Evolutionary conservation across 2,329 filamentous ascomycete genomes (phyloP).

Genomic region (Stachybotrys chartarum): DNA sequence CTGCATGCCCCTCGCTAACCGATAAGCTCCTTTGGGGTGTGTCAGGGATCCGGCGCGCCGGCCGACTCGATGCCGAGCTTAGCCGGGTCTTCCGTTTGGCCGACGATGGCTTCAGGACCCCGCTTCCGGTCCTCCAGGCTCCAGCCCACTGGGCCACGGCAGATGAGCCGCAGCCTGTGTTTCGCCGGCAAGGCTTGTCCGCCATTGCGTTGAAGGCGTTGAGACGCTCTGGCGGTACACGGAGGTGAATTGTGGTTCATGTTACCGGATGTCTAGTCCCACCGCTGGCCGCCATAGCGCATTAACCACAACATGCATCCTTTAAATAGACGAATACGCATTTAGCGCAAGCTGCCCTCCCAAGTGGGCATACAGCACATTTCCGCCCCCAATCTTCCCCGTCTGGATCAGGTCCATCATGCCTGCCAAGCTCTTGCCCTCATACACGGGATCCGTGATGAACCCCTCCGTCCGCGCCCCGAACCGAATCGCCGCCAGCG

Average conservation of each 20-base stretch:
- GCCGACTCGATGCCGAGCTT: not conserved
- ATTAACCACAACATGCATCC: not conserved
- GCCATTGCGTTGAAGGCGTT: too few species aligned
- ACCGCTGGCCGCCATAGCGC: not conserved
- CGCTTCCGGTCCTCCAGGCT: not conserved
- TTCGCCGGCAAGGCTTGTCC: not conserved
- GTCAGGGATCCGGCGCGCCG: not conserved
- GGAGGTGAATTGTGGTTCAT: not conserved
- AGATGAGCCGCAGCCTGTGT: not conserved
- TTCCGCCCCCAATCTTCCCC: conserved; percentile 55
- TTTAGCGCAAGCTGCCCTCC: conserved; percentile 65
- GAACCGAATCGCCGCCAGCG: conserved; percentile 61
- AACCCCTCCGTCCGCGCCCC: conserved; percentile 63
- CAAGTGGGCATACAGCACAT: conserved; percentile 64
- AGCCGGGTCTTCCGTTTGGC: not conserved
- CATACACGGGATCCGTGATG: conserved; percentile 70
- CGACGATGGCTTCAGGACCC: not conserved
- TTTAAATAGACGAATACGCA: conserved; percentile 45
- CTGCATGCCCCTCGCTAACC: too few species aligned
- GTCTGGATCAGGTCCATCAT: conserved; percentile 61
- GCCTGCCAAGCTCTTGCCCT: conserved; percentile 67
- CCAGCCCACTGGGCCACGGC: not conserved
- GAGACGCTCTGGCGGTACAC: not conserved
- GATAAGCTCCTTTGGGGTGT: too few species aligned
- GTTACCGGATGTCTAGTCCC: not conserved